A percentile compares a stretch with the other conserved stretches of the same genome.
These are phyloP conservation scores for Mallotus repandus DNA, from an alignment of 441 rosid genomes.

Conservation along the genomic window DNA sequence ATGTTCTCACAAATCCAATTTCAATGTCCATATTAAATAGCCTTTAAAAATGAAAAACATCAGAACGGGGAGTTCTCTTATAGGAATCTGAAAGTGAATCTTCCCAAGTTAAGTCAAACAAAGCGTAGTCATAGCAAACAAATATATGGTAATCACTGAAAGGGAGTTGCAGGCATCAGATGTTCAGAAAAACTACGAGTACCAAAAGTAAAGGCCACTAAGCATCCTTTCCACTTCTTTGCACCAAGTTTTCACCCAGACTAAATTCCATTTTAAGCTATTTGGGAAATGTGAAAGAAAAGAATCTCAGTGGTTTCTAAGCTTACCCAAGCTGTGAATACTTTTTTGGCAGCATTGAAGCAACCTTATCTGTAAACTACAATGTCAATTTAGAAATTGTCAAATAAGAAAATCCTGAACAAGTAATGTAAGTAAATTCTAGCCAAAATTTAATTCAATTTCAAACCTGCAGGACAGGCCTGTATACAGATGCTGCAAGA, in stretches of 20 bases:
- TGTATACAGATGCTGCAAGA: conserved; percentile 89
- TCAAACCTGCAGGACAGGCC: conserved; percentile 92
- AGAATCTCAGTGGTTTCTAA: conserved; percentile 11
- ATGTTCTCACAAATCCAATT: not conserved
- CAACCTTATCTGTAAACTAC: conserved; percentile 91
- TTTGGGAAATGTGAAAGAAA: conserved; percentile 4
- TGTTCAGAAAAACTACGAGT: too few relatives aligned
- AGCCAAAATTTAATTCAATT: conserved; percentile 10
- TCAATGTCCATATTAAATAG: not conserved
- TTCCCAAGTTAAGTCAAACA: not conserved
- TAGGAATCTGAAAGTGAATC: too few relatives aligned
- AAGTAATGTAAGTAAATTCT: conserved; percentile 11
- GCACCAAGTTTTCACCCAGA: not conserved
- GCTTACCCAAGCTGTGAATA: conserved; percentile 94
- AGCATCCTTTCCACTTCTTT: not conserved
- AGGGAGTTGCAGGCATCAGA: not conserved
- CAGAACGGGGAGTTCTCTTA: too few relatives aligned
- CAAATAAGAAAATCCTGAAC: conserved; percentile 15
- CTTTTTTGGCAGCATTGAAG: conserved; percentile 82
- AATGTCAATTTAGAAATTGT: conserved; percentile 31
- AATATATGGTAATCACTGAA: not conserved
- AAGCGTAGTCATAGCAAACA: not conserved
- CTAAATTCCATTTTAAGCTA: not conserved
- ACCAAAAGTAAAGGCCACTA: not conserved
- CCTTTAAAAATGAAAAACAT: not conserved